phyloP scores from a whole-genome alignment of 176 grass and related monocot genomes.

The Oryza brachyantha region DNA sequence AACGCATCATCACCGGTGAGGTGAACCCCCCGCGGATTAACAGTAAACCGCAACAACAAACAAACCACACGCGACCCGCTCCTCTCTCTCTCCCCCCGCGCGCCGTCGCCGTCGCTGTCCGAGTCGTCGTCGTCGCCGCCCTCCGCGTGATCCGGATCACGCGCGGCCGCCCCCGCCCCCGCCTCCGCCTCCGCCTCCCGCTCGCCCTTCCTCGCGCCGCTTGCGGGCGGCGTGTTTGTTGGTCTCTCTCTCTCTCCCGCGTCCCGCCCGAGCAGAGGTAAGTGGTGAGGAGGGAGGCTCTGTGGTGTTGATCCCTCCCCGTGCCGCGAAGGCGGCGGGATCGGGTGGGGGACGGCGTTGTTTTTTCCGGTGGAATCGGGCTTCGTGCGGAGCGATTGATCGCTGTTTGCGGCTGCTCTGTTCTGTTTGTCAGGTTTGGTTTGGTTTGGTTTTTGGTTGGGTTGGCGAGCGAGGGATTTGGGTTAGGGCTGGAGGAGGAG shows the following conservation, averaged over 20 bases:
- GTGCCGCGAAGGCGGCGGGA: conserved; percentile 12
- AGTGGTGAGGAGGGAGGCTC: not conserved
- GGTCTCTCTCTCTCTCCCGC: not conserved
- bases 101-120: too few species aligned
- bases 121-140: too few species aligned
- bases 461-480: not conserved
- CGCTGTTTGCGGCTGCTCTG: not conserved
- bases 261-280: not conserved
- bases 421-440: not conserved
- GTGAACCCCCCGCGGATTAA: conserved; percentile 22
- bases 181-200: conserved; percentile 23
- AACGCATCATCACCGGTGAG: too few species aligned
- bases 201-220: too few species aligned
- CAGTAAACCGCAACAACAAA: not conserved
- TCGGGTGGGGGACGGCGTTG: not conserved
- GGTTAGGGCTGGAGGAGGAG: conserved; percentile 22
- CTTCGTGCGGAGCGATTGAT: not conserved
- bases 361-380: not conserved
- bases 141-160: too few species aligned
- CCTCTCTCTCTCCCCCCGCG: not conserved
- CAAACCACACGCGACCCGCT: not conserved
- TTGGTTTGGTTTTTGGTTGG: too few species aligned
- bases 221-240: too few species aligned
- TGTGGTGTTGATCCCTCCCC: not conserved
- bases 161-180: not conserved